These are phyloP conservation scores for Panicum miliaceum DNA, from an alignment of 176 grass and related monocot genomes.

Conservation along the genomic window DNA sequence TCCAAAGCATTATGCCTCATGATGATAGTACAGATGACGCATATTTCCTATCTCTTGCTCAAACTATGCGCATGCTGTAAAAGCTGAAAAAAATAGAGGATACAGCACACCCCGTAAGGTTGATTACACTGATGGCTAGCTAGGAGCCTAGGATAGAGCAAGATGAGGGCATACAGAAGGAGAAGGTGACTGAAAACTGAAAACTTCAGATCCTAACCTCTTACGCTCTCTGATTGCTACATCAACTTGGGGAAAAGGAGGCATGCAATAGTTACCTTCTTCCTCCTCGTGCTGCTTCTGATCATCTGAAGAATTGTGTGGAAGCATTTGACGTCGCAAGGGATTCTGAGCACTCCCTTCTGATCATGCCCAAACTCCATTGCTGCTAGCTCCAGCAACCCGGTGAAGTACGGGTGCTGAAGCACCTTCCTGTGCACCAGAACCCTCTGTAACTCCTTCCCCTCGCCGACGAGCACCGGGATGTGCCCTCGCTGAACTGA, in stretches of 20 bases:
- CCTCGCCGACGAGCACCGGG: conserved; percentile 49
- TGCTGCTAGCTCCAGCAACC: conserved; percentile 57
- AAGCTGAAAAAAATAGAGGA: neutral
- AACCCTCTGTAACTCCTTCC: conserved; percentile 25
- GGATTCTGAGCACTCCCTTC: conserved; percentile 58
- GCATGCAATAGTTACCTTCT: neutral
- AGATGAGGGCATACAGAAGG: neutral
- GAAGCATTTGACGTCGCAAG: conserved; percentile 47
- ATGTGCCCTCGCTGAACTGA: conserved; percentile 45
- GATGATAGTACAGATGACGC: neutral
- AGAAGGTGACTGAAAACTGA: neutral
- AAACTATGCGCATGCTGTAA: neutral
- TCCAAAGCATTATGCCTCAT: neutral
- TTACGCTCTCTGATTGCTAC: neutral
- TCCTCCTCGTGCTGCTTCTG: conserved; percentile 6
- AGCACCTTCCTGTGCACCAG: conserved; percentile 41
- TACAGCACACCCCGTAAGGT: conserved; percentile 1
- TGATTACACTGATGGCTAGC: neutral
- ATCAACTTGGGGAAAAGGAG: neutral
- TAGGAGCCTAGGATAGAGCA: neutral
- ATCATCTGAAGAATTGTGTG: conserved; percentile 36
- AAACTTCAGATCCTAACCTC: neutral
- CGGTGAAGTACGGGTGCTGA: conserved; percentile 49
- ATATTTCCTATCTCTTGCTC: neutral
- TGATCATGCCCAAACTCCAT: conserved; percentile 61